Percentiles rank a stretch among this genome's conserved stretches.
Evolutionary conservation across 192 early-diverging fungal species (phyloP).

Genomic region (Dissophora globulifera): DNA sequence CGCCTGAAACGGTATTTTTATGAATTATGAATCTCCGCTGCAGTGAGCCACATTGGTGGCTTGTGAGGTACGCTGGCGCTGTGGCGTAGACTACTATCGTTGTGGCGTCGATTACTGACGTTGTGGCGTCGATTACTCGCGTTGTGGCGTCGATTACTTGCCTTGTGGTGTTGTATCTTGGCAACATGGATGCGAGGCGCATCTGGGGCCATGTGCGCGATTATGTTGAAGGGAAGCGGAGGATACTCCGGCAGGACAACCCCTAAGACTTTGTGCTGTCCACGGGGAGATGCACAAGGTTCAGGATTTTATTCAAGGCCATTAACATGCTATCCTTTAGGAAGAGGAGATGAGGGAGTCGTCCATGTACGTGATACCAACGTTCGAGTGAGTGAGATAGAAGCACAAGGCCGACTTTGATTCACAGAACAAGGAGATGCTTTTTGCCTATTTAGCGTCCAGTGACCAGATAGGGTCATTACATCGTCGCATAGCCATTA

Average conservation of each 20-base stretch:
- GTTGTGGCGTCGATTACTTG: slow-evolving; percentile 79
- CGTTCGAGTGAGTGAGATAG: slow-evolving; percentile 71
- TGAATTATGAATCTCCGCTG: slow-evolving; percentile 83
- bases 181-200: slow-evolving; percentile 82
- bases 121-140: slow-evolving; percentile 75
- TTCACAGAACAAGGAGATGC: slow-evolving; percentile 73
- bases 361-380: slow-evolving; percentile 74
- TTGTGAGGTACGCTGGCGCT: too few relatives aligned
- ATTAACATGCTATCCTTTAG: slow-evolving; percentile 70
- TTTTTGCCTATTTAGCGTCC: slow-evolving; percentile 66
- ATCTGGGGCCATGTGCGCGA: slow-evolving; percentile 87
- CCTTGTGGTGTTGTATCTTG: slow-evolving; percentile 76
- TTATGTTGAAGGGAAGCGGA: slow-evolving; percentile 85
- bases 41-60: slow-evolving; percentile 83
- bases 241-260: slow-evolving; percentile 80
- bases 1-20: slow-evolving; percentile 82
- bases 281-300: slow-evolving; percentile 85
- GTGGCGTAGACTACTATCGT: slow-evolving; percentile 81
- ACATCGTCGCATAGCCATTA: not conserved
- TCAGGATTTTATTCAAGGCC: slow-evolving; percentile 73
- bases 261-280: slow-evolving; percentile 82
- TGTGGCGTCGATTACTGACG: slow-evolving; percentile 77
- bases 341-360: slow-evolving; percentile 68
- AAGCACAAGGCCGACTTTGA: slow-evolving; percentile 77
- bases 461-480: slow-evolving; percentile 31